Evolutionary conservation across 2,329 filamentous ascomycete genomes (phyloP).

Genomic region (Hymenoscyphus repandus): DNA sequence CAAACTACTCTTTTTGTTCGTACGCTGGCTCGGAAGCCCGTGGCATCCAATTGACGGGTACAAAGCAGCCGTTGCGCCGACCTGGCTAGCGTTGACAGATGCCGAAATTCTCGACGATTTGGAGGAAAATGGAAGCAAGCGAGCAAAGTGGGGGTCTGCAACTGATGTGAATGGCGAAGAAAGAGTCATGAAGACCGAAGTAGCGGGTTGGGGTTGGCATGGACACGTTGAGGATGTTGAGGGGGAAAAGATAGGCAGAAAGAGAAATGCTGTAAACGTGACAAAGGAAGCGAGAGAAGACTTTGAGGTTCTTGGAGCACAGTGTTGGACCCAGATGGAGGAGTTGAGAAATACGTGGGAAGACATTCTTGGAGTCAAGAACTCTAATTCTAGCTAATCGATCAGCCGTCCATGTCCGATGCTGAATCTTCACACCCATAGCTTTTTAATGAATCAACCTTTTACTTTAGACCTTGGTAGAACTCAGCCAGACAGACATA

Average conservation of each 20-base stretch:
- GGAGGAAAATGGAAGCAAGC: constrained; percentile 42
- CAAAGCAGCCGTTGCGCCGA: constrained; percentile 67
- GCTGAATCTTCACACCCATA: not conserved
- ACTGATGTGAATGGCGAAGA: constrained; percentile 52
- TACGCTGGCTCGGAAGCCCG: constrained; percentile 74
- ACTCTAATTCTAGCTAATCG: not conserved
- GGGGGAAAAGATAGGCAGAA: constrained; percentile 51
- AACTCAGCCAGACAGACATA: no score
- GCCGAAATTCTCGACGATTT: constrained; percentile 55
- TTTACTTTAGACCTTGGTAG: no score
- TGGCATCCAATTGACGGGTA: constrained; percentile 83
- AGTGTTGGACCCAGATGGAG: constrained; percentile 69
- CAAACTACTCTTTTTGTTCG: constrained; percentile 61
- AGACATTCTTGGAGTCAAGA: constrained; percentile 23
- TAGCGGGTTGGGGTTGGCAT: constrained; percentile 78
- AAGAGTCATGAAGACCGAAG: constrained; percentile 70
- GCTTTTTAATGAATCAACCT: no score
- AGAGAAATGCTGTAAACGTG: constrained; percentile 50
- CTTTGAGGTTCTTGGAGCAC: constrained; percentile 57
- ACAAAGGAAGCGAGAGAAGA: constrained; percentile 54
- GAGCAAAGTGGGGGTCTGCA: constrained; percentile 81
- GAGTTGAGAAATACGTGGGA: constrained; percentile 63
- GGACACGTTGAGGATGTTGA: constrained; percentile 47
- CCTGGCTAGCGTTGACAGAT: constrained; percentile 70
- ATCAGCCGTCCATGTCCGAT: no score